Evolutionary conservation across 768 basidiomycete genomes (phyloP).

Genomic region (Amanita subjunquillea): DNA sequence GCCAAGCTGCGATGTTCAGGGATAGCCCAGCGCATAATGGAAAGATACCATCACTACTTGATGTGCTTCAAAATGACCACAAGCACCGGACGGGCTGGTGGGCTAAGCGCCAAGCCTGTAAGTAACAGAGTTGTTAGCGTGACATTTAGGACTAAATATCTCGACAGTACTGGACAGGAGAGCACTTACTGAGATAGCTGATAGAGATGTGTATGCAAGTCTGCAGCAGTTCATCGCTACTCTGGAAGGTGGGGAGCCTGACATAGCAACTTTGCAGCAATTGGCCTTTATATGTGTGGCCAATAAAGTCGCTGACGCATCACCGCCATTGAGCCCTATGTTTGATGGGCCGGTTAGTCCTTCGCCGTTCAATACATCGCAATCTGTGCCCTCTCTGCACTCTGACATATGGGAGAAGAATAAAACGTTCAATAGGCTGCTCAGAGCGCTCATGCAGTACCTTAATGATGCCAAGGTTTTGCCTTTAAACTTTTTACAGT

Average conservation of each 20-base stretch:
- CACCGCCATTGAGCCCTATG: slow-evolving; percentile 46
- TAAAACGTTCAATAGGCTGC: slow-evolving; percentile 60
- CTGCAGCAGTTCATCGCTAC: slow-evolving; percentile 34
- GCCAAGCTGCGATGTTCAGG: slow-evolving; percentile 68
- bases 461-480: slow-evolving; percentile 55
- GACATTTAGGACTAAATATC: slow-evolving; percentile 6
- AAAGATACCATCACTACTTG: slow-evolving; percentile 47
- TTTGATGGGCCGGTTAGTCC: slow-evolving; percentile 42
- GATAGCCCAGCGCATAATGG: slow-evolving; percentile 65
- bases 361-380: slow-evolving; percentile 41
- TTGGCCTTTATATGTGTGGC: slow-evolving; percentile 53
- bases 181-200: slow-evolving; percentile 28
- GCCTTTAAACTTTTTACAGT: slow-evolving; percentile 5
- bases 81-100: slow-evolving; percentile 78
- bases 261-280: slow-evolving; percentile 49
- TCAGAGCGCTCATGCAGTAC: slow-evolving; percentile 53
- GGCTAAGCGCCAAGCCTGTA: slow-evolving; percentile 66
- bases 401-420: slow-evolving; percentile 65
- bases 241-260: slow-evolving; percentile 42
- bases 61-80: slow-evolving; percentile 49
- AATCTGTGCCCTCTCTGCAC: slow-evolving; percentile 32
- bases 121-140: slow-evolving; percentile 16
- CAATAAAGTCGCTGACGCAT: slow-evolving; percentile 42
- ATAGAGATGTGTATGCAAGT: slow-evolving; percentile 26
- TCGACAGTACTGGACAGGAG: slow-evolving; percentile 38